Evolutionary conservation across 139 green algal species (phyloP).

Genomic region (Picochlorum sp.): DNA sequence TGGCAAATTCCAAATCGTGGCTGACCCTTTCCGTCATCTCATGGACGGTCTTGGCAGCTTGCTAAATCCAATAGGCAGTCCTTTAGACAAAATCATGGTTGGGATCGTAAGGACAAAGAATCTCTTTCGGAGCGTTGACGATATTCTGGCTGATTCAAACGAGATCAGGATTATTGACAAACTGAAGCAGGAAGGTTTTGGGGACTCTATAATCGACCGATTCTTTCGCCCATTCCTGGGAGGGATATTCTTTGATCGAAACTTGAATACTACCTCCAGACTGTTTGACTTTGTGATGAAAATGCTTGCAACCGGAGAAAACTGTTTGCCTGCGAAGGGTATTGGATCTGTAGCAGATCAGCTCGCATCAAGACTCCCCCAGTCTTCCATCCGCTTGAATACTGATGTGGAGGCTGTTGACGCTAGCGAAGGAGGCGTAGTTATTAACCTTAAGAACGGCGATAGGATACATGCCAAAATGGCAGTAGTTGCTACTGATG

Average conservation of each 20-base stretch:
- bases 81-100: constrained; percentile 56
- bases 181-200: constrained; percentile 77
- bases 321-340: constrained; percentile 83
- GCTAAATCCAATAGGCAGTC: constrained; percentile 70
- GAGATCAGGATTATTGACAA: constrained; percentile 46
- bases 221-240: constrained; percentile 97
- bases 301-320: constrained; percentile 74
- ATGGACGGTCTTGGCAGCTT: constrained; percentile 65
- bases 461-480: constrained; percentile 36
- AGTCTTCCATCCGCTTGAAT: constrained; percentile 29
- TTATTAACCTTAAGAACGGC: constrained; percentile 35
- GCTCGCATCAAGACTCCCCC: constrained; percentile 43
- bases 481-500: constrained; percentile 78
- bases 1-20: constrained; percentile 41
- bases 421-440: background rate
- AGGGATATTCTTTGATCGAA: constrained; percentile 95
- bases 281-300: constrained; percentile 94
- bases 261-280: constrained; percentile 61
- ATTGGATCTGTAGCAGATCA: constrained; percentile 84
- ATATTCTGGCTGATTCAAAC: constrained; percentile 47
- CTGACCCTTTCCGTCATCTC: constrained; percentile 67
- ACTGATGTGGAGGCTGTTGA: too few species aligned
- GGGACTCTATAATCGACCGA: constrained; percentile 63
- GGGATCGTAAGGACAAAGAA: constrained; percentile 67
- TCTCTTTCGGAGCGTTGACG: constrained; percentile 43